phyloP scores from a whole-genome alignment of 108 stramenopile genomes.

The Conticribra weissflogii region DNA sequence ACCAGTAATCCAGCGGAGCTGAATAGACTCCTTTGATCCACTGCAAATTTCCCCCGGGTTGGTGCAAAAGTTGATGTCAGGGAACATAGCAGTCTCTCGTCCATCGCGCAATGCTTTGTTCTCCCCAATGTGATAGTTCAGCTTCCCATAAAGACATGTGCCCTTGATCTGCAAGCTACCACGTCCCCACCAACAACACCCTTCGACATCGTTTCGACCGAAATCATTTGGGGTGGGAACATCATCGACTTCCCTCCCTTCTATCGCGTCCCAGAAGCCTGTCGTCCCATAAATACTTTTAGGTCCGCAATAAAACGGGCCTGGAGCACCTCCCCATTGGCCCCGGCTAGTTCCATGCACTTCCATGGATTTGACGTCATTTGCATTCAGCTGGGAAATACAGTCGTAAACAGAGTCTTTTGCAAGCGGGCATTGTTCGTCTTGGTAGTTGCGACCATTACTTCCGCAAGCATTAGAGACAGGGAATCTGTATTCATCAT shows the following conservation, averaged over 20 bases:
- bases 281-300: slow-evolving; percentile 17
- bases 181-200: slow-evolving; percentile 62
- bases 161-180: slow-evolving; percentile 49
- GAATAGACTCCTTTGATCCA: slow-evolving; percentile 37
- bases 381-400: slow-evolving; percentile 26
- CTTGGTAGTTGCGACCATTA: slow-evolving; percentile 15
- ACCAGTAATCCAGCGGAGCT: slow-evolving; percentile 51
- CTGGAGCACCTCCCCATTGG: slow-evolving; percentile 37
- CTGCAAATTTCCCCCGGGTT: slow-evolving; percentile 43
- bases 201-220: slow-evolving; percentile 36
- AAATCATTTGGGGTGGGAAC: slow-evolving; percentile 32
- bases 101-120: slow-evolving; percentile 38
- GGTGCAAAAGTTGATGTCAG: slow-evolving; percentile 46
- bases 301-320: slow-evolving; percentile 48
- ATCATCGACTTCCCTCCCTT: slow-evolving; percentile 27
- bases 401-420: slow-evolving; percentile 39
- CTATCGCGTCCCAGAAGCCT: slow-evolving; percentile 40
- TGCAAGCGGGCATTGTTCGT: slow-evolving; percentile 17
- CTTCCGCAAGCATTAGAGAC: slow-evolving; percentile 43
- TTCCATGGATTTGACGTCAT: slow-evolving; percentile 35
- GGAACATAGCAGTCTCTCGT: slow-evolving; percentile 34
- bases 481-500: slow-evolving; percentile 39
- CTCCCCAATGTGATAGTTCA: slow-evolving; percentile 49
- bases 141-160: slow-evolving; percentile 50
- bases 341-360: slow-evolving; percentile 21